phyloP scores from a whole-genome alignment of 768 basidiomycete genomes.

The Leucocoprinus birnbaumii region DNA sequence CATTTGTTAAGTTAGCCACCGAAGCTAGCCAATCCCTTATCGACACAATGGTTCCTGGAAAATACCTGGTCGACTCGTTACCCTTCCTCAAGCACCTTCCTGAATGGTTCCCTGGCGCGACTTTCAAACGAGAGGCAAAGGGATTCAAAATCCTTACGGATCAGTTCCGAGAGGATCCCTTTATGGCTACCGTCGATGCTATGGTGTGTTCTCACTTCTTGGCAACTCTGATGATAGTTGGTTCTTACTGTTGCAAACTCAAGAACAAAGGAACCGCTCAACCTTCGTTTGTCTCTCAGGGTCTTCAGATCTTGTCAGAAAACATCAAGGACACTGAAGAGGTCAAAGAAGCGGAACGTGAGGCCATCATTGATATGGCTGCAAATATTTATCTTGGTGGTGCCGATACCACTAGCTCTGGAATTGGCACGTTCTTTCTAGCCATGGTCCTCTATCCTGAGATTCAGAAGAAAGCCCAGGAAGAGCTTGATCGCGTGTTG shows the following conservation, averaged over 20 bases:
- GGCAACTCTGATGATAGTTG: no score
- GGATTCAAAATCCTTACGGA: not conserved
- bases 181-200: constrained; percentile 3
- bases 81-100: constrained; percentile 14
- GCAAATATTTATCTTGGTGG: constrained; percentile 9
- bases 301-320: not conserved
- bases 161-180: not conserved
- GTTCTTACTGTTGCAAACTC: no score
- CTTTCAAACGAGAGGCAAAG: constrained; percentile 10
- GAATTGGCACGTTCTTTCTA: constrained; percentile 11
- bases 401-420: constrained; percentile 14
- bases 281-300: not conserved
- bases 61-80: constrained; percentile 3
- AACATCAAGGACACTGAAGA: not conserved
- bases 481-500: not conserved
- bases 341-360: constrained; percentile 8
- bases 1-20: not conserved
- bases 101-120: constrained; percentile 14
- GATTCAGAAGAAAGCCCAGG: constrained; percentile 13
- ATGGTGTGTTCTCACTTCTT: constrained; percentile 7
- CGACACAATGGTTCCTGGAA: not conserved
- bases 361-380: constrained; percentile 1
- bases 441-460: constrained; percentile 14
- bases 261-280: not conserved
- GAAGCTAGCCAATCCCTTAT: not conserved